Evolutionary conservation across 2,329 filamentous ascomycete genomes (phyloP), one percentile per base, ranked within the genome.

Genomic region (Alternaria consortialis): DNA sequence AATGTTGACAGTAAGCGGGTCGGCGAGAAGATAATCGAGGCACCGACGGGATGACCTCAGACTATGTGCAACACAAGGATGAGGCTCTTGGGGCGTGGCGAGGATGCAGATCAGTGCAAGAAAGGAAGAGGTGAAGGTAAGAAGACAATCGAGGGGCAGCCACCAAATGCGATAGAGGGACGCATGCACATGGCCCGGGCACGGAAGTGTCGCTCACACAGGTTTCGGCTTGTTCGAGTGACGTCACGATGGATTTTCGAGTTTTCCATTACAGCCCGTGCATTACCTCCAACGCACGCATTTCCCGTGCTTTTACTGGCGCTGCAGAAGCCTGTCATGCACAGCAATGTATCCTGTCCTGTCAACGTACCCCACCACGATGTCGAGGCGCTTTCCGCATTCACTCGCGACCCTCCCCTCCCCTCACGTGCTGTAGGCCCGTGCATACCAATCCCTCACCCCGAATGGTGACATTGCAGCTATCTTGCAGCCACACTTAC

Each of bases 41-140:
- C 57, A 64, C 64, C 65, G 64, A 56, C 58, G 59, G 27, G 40
- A 47, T 47, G 17, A 53, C 39, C 58, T 50, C 31, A 36, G 46
- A 47, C 32, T 60, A 60, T 40, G 60, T 56, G 65, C 57, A 59
- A 64, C 56, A 67, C 63, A 63, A 55, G 59, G 64, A 64, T 65
- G 65, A 68, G 70, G 61, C 67, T 71, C 62, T 64, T 64, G 63
- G 55, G 62, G 42, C 47, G 59, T 62, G 65, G 65, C 62, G 59
- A 65, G 56, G 53, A 44, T 54, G 70, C 58, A 63, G 70, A 75
- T 74, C 69, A 65, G 68, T 73, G 27, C 44, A 54, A 20, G 58
- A 54, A 63, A 56, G 53, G 57, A 55, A 60, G 59, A 66, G 52
- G 53, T 54, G 56, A 60, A 58, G 44, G 59, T 58, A 52, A 54